Base-by-base conservation (phyloP, 179 eudicot genomes). In the Nepenthes alata region DNA sequence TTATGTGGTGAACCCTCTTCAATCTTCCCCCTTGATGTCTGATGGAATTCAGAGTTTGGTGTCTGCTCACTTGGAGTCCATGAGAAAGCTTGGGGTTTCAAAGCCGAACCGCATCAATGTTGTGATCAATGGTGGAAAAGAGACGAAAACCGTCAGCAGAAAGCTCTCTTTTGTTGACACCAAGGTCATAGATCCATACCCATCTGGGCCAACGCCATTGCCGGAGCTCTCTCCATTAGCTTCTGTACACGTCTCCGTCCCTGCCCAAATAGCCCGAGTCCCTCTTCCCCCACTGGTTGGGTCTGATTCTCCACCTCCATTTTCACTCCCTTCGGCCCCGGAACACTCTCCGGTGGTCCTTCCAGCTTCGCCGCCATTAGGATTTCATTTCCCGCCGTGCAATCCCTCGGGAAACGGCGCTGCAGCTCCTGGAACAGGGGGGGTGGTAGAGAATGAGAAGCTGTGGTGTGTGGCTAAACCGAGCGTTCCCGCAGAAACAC, bases 381-480 rank as follows among this genome's bases (percentile, higher is more conserved):
- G 78, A 39, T 72, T 55, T 57, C 58, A 68, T 64, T 67, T 80
- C 14, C 95, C 98, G 11, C 96, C 98, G 1, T 93, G 96, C 69
- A 75, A 71, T 57, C 85, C 90, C 2, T 59, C 72, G 9, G 5
- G 56, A 41, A 47, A 65, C 69, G 6, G 71, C 61, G 36, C 76
- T 1, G 67, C 71, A 0, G 51, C 77, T 1, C 66, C 77, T 8
- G 66, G 8, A 34, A 50, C 34, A 34, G 56, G 68, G 55, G 56
- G 68, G 55, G 53, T 0, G 14, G 62, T n/a, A 37, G 14, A 9
- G 54, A 59, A 50, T 25, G 75, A 75, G 72, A 75, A 69, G 72
- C 37, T 78, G 55, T 93, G 98, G 98, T 93, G 98, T 38, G 98
- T 93, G 75, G 98, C 96, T 0, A 93, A 89, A 79, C 96, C 98